Percentiles rank a stretch among this genome's conserved stretches.
Conservation (phyloP, 1,284 basidiomycete genomes). For the Xerocomus cyaneibrunnescens region DNA sequence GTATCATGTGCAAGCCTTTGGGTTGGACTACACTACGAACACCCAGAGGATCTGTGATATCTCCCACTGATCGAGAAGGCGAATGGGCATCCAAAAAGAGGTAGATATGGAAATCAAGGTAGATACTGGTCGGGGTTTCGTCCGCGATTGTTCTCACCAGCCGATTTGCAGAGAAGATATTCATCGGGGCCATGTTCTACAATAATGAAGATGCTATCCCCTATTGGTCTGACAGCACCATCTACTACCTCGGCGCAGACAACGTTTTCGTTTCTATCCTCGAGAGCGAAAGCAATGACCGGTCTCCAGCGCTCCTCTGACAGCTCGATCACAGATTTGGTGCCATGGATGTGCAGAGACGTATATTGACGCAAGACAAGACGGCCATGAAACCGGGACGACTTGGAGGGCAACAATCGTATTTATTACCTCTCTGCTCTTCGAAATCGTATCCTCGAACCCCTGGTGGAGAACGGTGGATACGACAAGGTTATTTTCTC, state of each 20-base stretch:
- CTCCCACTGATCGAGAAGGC: slow-evolving; percentile 15
- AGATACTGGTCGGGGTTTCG: no score
- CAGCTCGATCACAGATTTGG: slow-evolving; percentile 11
- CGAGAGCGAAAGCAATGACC: slow-evolving; percentile 52
- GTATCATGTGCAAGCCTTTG: slow-evolving; percentile 7
- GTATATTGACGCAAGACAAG: slow-evolving; percentile 17
- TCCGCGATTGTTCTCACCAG: not conserved
- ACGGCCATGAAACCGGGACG: slow-evolving; percentile 13
- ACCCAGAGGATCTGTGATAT: slow-evolving; percentile 17
- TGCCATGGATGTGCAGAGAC: slow-evolving; percentile 15
- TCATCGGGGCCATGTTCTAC: slow-evolving; percentile 42
- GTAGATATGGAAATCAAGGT: slow-evolving; percentile 23
- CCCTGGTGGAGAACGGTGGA: slow-evolving; percentile 39
- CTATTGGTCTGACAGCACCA: slow-evolving; percentile 42
- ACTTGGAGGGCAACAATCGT: slow-evolving; percentile 27
- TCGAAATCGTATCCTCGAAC: slow-evolving; percentile 48
- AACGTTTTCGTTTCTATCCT: slow-evolving; percentile 58
- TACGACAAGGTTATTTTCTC: slow-evolving; percentile 50
- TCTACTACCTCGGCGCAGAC: slow-evolving; percentile 45
- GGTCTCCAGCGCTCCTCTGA: slow-evolving; percentile 14
- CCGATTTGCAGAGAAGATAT: slow-evolving; percentile 16
- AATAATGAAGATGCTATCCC: slow-evolving; percentile 41
- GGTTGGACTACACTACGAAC: slow-evolving; percentile 10
- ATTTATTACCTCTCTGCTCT: slow-evolving; percentile 46
- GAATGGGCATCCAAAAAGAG: slow-evolving; percentile 11